Percentiles rank a stretch among this genome's conserved stretches.
These are phyloP conservation scores for Forsythia suspensa DNA, from an alignment of 257 asterid species.

Conservation along the genomic window DNA sequence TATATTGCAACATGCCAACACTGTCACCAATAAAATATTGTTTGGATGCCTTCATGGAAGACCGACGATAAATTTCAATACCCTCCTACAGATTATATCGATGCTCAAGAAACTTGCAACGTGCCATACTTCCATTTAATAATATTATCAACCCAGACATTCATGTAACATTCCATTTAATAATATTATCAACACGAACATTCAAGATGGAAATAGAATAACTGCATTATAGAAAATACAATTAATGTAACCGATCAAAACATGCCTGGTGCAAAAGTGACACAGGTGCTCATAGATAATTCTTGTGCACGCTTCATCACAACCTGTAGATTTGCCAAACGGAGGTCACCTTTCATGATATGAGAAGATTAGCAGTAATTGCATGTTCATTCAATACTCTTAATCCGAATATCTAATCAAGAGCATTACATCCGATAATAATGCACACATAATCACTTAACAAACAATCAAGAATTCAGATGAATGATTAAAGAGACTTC, in stretches of 20 bases:
- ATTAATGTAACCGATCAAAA: neutral
- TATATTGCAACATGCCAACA: too few species aligned
- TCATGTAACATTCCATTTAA: neutral
- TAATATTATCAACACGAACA: neutral
- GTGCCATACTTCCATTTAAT: neutral
- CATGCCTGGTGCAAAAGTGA: constrained; percentile 85
- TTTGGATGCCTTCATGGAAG: neutral
- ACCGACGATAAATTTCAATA: neutral
- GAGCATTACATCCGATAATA: neutral
- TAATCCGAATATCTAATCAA: neutral
- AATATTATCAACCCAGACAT: neutral
- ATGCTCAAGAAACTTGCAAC: neutral
- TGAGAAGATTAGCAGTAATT: neutral
- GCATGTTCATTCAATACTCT: neutral
- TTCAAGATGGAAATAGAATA: neutral
- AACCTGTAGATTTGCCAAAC: constrained; percentile 41
- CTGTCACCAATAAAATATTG: neutral
- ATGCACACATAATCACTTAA: neutral
- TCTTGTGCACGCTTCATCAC: constrained; percentile 89
- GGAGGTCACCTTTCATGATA: constrained; percentile 17
- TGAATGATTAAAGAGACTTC: neutral
- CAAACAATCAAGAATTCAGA: neutral
- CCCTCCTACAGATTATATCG: neutral
- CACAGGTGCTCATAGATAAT: constrained; percentile 61
- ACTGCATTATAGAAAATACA: neutral